Evolutionary conservation across 768 basidiomycete species (phyloP).

Genomic region (Lanmaoa pseudosensibilis): DNA sequence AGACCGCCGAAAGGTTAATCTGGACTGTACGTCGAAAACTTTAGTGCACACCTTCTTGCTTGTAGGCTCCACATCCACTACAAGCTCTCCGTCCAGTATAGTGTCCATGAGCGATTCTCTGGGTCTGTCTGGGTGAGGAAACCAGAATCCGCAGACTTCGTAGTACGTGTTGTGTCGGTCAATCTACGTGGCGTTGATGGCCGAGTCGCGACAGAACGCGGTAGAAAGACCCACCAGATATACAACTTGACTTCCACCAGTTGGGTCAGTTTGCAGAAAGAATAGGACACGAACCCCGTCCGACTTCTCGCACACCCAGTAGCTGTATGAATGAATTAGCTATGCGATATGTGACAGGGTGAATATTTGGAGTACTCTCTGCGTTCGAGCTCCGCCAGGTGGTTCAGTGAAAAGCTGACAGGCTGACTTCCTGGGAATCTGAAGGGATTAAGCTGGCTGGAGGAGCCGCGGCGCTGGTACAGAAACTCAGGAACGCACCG

Average conservation of each 20-base stretch:
- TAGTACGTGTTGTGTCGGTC: conserved; percentile 93
- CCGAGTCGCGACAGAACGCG: not conserved
- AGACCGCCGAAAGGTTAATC: not conserved
- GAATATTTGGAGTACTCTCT: conserved; percentile 60
- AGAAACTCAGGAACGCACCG: conserved; percentile 44
- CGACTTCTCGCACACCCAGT: conserved; percentile 99
- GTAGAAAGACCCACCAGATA: conserved; percentile 64
- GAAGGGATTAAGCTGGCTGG: conserved; percentile 7
- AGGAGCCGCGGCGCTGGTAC: not conserved
- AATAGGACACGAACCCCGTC: conserved; percentile 92
- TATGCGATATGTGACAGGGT: not conserved
- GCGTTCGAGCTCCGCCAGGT: conserved; percentile 73
- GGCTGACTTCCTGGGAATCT: conserved; percentile 98
- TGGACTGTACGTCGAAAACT: not conserved
- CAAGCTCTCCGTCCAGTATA: conserved; percentile 91
- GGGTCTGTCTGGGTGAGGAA: conserved; percentile 84
- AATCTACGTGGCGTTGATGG: conserved; percentile 53
- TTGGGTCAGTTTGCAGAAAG: conserved; percentile 62
- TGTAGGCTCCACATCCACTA: conserved; percentile 80
- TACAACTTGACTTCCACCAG: conserved; percentile 53
- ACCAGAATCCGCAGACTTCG: conserved; percentile 71
- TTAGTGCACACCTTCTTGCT: conserved; percentile 59
- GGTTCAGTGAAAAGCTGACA: conserved; percentile 76
- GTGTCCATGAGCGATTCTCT: conserved; percentile 70
- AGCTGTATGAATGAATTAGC: conserved; percentile 50